Base-by-base conservation (phyloP, 2,329 filamentous ascomycete genomes). In the Hypoxylon sp. region DNA sequence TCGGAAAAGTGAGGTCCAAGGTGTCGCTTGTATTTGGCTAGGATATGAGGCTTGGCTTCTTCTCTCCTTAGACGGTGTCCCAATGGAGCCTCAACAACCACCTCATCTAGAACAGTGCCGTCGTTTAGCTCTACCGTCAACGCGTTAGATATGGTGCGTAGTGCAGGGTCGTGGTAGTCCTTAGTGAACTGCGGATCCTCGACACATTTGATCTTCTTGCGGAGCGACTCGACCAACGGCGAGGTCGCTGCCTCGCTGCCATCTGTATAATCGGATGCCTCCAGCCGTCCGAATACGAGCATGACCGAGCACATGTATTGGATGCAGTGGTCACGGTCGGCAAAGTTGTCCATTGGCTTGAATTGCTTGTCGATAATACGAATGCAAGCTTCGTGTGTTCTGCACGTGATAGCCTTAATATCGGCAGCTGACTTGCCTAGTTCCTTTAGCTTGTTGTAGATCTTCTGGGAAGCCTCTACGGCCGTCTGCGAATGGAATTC, bases 351-450 rank as follows among this genome's bases (percentile, higher is more conserved):
- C 93, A 99, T 97, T 76, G 94, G 91, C 89, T 98, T 98, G 88
- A 97, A 97, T 85, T 99, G 96, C 88, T 99, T 99, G 89, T 99
- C 96, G 78, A 99, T 99, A 84, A 99, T 99, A 78, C 96, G 94
- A 80, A 99, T 90, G 85, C 96, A 98, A 65, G 96, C 96, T 84
- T 99, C 96, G 85, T 99, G 96, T 8, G 96, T 99, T 77, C 96
- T 92, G 89, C 95, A 97, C 75, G 92, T 94, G 77, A 99, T 89
- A 69, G 88, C 88, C 85, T 97, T 95, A 85, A 99, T 97, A 81
- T 99, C 95, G 74, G 91, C 92, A 63, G 94, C 94, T 59, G 91
- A 92, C 88, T 98, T 97, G 84, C 94, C 95, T 85, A 92, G 85
- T 46, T 88, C 86, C 81, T 92, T 91, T 72, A 99, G 90, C 82